Conservation (phyloP, 345 rosid species). For the Eucalyptus sideroxylon region DNA sequence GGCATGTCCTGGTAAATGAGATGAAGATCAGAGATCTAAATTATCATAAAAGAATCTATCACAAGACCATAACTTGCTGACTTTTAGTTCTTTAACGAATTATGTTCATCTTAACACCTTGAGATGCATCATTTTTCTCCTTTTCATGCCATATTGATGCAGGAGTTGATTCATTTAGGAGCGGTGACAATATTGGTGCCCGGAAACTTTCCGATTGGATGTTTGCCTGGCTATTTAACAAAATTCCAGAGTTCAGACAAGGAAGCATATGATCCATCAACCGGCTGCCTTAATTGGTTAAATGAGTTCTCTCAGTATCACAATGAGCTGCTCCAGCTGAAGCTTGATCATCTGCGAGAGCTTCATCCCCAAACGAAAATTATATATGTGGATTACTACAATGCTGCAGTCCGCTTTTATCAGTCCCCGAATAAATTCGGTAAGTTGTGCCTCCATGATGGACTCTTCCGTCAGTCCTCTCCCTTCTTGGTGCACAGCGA, state of each 20-base stretch:
- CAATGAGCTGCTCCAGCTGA: slow-evolving; percentile 14
- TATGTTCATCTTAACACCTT: background rate
- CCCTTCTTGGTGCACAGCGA: background rate
- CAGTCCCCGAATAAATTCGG: slow-evolving; percentile 24
- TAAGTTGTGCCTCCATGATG: background rate
- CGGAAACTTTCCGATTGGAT: slow-evolving; percentile 29
- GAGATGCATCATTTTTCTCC: background rate
- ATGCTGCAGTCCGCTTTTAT: slow-evolving; percentile 1
- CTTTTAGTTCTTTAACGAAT: background rate
- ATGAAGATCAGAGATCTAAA: background rate
- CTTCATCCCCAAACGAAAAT: slow-evolving; percentile 17
- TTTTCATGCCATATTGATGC: background rate
- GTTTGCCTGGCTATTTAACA: slow-evolving; percentile 12
- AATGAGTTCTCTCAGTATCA: slow-evolving; percentile 22
- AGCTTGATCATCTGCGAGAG: background rate
- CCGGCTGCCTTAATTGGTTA: slow-evolving; percentile 29
- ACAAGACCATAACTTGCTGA: background rate
- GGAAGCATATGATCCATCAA: slow-evolving; percentile 12
- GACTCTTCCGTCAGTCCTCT: background rate
- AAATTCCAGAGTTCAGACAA: background rate
- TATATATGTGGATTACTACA: slow-evolving; percentile 25
- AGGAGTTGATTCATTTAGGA: slow-evolving; percentile 35
- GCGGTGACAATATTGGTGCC: slow-evolving; percentile 33
- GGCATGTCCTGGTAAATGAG: background rate
- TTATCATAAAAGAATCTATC: background rate